Conservation (phyloP, 1,284 basidiomycete species). For the Tylopilus microsporus region DNA sequence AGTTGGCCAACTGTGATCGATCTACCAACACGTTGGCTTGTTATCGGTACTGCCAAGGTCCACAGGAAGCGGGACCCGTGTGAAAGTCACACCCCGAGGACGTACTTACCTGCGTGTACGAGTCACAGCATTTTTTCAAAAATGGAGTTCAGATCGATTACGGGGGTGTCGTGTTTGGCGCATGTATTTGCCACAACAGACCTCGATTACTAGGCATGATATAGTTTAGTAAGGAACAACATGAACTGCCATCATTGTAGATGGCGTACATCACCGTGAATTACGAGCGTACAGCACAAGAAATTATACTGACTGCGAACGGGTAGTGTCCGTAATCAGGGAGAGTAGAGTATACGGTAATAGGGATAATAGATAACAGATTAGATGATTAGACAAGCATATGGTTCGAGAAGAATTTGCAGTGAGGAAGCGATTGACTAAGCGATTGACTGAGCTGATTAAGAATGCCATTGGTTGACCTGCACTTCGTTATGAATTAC, state of each 20-base stretch:
- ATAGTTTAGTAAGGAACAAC: not conserved
- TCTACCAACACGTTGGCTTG: not conserved
- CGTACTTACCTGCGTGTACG: not conserved
- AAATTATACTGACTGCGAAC: not conserved
- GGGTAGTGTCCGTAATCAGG: not conserved
- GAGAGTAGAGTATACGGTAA: not conserved
- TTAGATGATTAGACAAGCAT: not conserved
- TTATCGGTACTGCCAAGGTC: constrained; percentile 12
- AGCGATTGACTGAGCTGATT: too few species aligned
- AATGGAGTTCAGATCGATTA: not conserved
- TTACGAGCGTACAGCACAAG: not conserved
- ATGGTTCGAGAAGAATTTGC: not conserved
- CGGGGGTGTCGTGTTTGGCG: constrained; percentile 1
- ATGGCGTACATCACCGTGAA: not conserved
- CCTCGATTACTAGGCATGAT: too few species aligned
- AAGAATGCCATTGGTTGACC: not conserved
- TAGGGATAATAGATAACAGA: not conserved
- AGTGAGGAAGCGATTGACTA: too few species aligned
- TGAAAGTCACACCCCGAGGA: not conserved
- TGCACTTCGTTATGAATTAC: not conserved
- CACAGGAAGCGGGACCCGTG: not conserved
- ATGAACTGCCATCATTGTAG: not conserved
- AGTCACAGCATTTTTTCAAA: not conserved
- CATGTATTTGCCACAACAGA: not conserved
- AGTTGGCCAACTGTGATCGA: not conserved